These are phyloP conservation scores for Salvia hispanica DNA, from an alignment of 257 asterid genomes.

Conservation along the genomic window DNA sequence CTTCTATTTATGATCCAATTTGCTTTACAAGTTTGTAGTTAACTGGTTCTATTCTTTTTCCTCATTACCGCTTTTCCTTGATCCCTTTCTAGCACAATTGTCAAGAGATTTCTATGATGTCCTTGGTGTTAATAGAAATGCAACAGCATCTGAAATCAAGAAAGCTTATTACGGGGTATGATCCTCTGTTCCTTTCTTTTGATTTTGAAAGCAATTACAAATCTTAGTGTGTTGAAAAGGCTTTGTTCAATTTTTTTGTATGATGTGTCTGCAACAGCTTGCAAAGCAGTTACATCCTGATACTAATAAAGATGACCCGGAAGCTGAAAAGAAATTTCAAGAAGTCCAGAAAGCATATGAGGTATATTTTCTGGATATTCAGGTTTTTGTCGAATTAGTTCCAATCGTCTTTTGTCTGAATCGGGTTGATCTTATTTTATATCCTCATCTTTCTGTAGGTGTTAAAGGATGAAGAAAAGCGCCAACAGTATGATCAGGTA, in stretches of 20 bases:
- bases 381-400: not conserved
- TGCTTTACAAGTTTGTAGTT: not conserved
- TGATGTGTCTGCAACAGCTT: conserved; percentile 53
- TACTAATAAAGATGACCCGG: conserved; percentile 86
- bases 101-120: conserved; percentile 74
- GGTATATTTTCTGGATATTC: conserved; percentile 45
- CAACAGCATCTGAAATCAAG: conserved; percentile 83
- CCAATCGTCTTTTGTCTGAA: not conserved
- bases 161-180: conserved; percentile 82
- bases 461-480: conserved; percentile 87
- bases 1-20: conserved; percentile 5
- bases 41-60: not conserved
- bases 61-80: not conserved
- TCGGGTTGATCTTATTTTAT: conserved; percentile 7
- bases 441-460: conserved; percentile 51
- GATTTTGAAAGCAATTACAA: not conserved
- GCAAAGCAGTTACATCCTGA: conserved; percentile 94
- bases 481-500: conserved; percentile 87
- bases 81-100: conserved; percentile 44
- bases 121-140: conserved; percentile 71
- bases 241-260: conserved; percentile 15
- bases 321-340: conserved; percentile 80
- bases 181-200: not conserved
- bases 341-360: conserved; percentile 91
- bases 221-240: not conserved